Conservation (phyloP, 2,329 filamentous ascomycete species). For the Penicillium sp. region DNA sequence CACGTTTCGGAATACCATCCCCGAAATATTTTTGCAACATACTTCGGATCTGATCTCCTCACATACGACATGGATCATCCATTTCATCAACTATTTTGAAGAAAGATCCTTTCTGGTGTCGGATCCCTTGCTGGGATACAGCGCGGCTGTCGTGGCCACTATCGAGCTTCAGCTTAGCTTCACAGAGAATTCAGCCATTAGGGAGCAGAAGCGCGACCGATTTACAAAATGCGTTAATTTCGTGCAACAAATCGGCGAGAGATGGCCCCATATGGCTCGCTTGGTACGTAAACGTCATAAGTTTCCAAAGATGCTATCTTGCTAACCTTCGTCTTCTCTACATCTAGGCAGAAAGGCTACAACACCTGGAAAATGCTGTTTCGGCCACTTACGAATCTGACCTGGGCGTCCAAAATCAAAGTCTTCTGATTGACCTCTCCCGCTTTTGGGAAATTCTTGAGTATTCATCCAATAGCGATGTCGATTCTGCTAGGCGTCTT, state of each 20-base stretch:
- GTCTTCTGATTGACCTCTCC: slow-evolving; percentile 47
- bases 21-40: slow-evolving; percentile 56
- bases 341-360: slow-evolving; percentile 43
- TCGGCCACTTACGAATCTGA: slow-evolving; percentile 44
- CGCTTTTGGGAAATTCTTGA: slow-evolving; percentile 53
- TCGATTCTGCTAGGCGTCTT: slow-evolving; percentile 36
- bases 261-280: slow-evolving; percentile 49
- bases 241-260: slow-evolving; percentile 41
- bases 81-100: slow-evolving; percentile 51
- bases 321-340: background rate
- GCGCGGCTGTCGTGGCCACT: slow-evolving; percentile 54
- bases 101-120: slow-evolving; percentile 48
- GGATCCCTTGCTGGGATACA: slow-evolving; percentile 51
- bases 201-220: slow-evolving; percentile 44
- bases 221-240: slow-evolving; percentile 49
- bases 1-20: slow-evolving; percentile 54
- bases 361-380: slow-evolving; percentile 46
- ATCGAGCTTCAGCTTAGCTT: slow-evolving; percentile 57
- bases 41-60: slow-evolving; percentile 53
- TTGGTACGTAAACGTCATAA: slow-evolving; percentile 33
- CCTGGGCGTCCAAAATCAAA: slow-evolving; percentile 34
- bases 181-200: slow-evolving; percentile 41
- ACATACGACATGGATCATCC: slow-evolving; percentile 55
- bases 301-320: background rate
- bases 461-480: slow-evolving; percentile 45